Evolutionary conservation across 345 rosid genomes (phyloP).

Genomic region (Eucalyptus erythrocorys): DNA sequence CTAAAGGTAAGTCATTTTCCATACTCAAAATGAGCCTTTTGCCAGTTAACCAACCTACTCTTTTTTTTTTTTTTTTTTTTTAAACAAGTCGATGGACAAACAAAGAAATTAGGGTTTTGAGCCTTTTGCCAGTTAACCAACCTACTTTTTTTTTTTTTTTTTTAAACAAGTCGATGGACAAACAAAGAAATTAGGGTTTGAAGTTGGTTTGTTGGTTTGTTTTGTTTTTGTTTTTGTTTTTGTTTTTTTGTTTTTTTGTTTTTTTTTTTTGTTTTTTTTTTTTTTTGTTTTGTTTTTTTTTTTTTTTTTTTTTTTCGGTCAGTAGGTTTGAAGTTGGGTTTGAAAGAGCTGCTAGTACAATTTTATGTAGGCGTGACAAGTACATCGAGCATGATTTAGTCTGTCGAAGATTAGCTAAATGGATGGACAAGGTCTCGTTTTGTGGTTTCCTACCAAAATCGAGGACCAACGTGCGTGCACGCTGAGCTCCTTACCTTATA

Average conservation of each 20-base stretch:
- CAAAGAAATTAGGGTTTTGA: neutral
- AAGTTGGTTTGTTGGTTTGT: neutral
- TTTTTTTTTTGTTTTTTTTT: too few relatives aligned
- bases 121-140: neutral
- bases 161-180: neutral
- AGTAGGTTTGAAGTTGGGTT: neutral
- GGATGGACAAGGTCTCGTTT: neutral
- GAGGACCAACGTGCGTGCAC: too few relatives aligned
- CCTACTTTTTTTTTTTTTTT: neutral
- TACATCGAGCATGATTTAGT: neutral
- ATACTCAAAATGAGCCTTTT: neutral
- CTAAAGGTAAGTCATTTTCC: neutral
- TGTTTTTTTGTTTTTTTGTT: too few relatives aligned
- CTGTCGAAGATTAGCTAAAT: neutral
- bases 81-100: neutral
- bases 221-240: too few relatives aligned
- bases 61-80: too few relatives aligned
- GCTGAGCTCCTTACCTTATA: neutral
- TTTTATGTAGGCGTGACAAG: neutral
- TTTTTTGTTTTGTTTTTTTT: too few relatives aligned
- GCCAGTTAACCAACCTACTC: neutral
- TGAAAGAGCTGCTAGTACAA: neutral
- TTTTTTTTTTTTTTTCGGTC: too few relatives aligned
- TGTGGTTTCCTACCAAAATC: neutral
- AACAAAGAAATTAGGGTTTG: neutral